These are phyloP conservation scores for Tetrapisispora nanseiensis DNA, from an alignment of 805 yeast species.

Conservation along the genomic window DNA sequence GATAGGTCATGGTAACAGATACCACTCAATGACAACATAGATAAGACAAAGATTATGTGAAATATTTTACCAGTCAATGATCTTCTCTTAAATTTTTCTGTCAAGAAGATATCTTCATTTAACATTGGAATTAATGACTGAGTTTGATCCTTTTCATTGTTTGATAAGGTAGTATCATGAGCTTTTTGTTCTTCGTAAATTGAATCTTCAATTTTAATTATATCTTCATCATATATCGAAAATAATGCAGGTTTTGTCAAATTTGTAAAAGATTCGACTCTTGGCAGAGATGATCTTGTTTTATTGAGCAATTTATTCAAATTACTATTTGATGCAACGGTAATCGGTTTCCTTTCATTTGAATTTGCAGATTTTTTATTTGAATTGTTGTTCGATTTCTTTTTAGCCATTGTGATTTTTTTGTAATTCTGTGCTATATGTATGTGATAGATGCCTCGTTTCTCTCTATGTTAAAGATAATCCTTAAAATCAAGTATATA, in stretches of 20 bases:
- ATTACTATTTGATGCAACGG: slow-evolving; percentile 1
- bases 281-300: slow-evolving; percentile 2
- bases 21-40: slow-evolving; percentile 36
- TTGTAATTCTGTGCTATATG: too few relatives aligned
- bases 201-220: slow-evolving; percentile 18
- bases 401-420: slow-evolving; percentile 2
- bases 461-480: too few relatives aligned
- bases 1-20: slow-evolving; percentile 44
- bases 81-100: not conserved
- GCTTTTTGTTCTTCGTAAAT: slow-evolving; percentile 27
- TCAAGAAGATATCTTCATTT: not conserved
- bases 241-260: slow-evolving; percentile 44
- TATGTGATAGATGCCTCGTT: too few relatives aligned
- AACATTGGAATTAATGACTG: not conserved
- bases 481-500: too few relatives aligned
- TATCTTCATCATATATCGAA: slow-evolving; percentile 39
- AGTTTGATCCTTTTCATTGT: not conserved
- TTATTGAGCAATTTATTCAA: not conserved
- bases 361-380: not conserved
- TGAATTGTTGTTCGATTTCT: not conserved
- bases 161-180: slow-evolving; percentile 1
- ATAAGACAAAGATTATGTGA: slow-evolving; percentile 11
- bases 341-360: not conserved
- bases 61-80: slow-evolving; percentile 3
- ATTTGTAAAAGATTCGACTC: slow-evolving; percentile 33